Percentiles rank a stretch among this genome's conserved stretches.
phyloP scores from a whole-genome alignment of 1,139 yeast genomes.

The Hyphopichia fennica region DNA sequence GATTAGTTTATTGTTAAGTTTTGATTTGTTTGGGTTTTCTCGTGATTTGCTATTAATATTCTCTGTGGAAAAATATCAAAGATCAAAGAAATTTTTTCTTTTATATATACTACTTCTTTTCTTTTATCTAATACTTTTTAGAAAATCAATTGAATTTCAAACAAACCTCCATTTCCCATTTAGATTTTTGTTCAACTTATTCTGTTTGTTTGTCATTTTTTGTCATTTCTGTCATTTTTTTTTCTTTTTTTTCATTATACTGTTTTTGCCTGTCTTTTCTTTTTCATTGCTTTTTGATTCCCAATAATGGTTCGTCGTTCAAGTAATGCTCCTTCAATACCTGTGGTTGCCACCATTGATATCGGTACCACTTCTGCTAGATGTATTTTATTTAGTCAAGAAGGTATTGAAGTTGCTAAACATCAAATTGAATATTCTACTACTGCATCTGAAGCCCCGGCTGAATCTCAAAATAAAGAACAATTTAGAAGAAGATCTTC shows the following conservation, averaged over 20 bases:
- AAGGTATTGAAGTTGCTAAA: conserved; percentile 77
- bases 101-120: neutral
- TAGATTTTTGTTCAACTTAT: neutral
- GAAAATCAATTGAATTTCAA: too few species aligned
- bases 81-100: neutral
- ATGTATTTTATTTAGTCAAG: conserved; percentile 73
- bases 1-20: too few species aligned
- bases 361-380: conserved; percentile 96
- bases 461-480: conserved; percentile 44
- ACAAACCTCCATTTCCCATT: neutral
- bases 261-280: neutral
- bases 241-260: neutral
- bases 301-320: conserved; percentile 39
- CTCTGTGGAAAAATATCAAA: too few species aligned
- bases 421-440: conserved; percentile 88
- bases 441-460: conserved; percentile 60
- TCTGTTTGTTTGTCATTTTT: neutral
- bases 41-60: too few species aligned
- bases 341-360: conserved; percentile 74
- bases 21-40: too few species aligned
- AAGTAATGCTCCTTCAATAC: conserved; percentile 42
- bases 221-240: neutral
- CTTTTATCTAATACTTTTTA: too few species aligned
- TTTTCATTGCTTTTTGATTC: neutral
- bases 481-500: conserved; percentile 54